Percentiles rank a stretch among this genome's conserved stretches.
Conservation (phyloP, 345 rosid genomes). For the Physaria fendleri region DNA sequence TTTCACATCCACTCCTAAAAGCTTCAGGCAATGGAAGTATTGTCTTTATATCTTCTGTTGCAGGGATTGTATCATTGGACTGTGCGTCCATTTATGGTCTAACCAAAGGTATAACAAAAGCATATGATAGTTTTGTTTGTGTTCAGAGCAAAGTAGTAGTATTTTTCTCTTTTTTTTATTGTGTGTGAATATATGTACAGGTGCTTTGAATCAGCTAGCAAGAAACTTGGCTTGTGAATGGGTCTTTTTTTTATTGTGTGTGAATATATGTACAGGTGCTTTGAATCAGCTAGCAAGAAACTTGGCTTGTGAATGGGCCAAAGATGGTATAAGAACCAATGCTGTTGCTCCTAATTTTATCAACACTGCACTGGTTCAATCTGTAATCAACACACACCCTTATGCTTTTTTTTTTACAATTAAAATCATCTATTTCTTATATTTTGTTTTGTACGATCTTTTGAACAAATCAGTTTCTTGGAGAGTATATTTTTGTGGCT, state of each 20-base stretch:
- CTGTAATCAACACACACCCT: no score
- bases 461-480: no score
- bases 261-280: no score
- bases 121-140: no score
- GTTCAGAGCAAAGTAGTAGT: no score
- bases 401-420: no score
- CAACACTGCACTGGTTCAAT: constrained; percentile 34
- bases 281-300: constrained; percentile 44
- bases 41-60: constrained; percentile 42
- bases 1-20: constrained; percentile 45
- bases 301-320: constrained; percentile 70
- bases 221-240: constrained; percentile 68
- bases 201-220: constrained; percentile 47
- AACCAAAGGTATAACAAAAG: constrained; percentile 45
- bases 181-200: no score
- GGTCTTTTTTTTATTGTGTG: no score
- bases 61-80: constrained; percentile 20
- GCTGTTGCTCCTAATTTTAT: constrained; percentile 42
- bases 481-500: no score
- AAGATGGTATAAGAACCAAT: constrained; percentile 50
- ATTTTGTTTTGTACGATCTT: no score
- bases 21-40: constrained; percentile 45
- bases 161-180: no score
- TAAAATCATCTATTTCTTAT: no score
- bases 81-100: constrained; percentile 28